Conservation (phyloP, 2,329 filamentous ascomycete species). For the Arthrobotrys sphaeroides region DNA sequence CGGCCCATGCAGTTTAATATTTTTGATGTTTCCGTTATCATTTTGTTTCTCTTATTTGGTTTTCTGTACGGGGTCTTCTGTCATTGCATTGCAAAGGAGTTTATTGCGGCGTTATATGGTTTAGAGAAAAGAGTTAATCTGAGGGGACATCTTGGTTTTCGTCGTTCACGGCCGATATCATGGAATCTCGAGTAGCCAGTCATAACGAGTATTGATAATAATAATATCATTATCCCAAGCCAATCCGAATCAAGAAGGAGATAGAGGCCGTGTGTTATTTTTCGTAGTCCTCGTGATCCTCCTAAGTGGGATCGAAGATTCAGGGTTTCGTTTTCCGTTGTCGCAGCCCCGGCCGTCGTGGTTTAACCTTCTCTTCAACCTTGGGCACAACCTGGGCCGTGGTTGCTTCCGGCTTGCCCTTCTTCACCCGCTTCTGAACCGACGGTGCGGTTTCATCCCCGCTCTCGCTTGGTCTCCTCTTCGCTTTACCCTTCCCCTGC, state of each 20-base stretch:
- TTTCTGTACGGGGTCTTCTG: background rate
- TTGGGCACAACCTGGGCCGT: background rate
- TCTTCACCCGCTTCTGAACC: constrained; percentile 29
- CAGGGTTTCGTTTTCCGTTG: constrained; percentile 31
- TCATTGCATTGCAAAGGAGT: constrained; percentile 29
- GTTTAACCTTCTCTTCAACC: background rate
- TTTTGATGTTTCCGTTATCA: background rate
- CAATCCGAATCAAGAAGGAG: background rate
- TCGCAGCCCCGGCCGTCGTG: constrained; percentile 27
- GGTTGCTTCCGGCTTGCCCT: constrained; percentile 6
- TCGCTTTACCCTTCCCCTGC: constrained; percentile 6
- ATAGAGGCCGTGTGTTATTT: background rate
- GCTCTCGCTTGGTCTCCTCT: constrained; percentile 11
- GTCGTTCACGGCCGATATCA: background rate
- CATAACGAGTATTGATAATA: too few species aligned
- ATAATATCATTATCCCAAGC: background rate
- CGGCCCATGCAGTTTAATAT: background rate
- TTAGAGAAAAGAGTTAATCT: constrained; percentile 1
- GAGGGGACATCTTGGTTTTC: background rate
- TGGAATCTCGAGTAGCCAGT: background rate
- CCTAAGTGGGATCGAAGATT: background rate
- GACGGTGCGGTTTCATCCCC: constrained; percentile 7
- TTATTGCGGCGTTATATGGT: constrained; percentile 23
- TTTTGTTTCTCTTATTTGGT: background rate
- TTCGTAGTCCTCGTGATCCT: background rate